A percentile compares a stretch with the other conserved stretches of the same genome.
Conservation (phyloP, 73 alveolate species). For the Blepharisma stoltei region DNA sequence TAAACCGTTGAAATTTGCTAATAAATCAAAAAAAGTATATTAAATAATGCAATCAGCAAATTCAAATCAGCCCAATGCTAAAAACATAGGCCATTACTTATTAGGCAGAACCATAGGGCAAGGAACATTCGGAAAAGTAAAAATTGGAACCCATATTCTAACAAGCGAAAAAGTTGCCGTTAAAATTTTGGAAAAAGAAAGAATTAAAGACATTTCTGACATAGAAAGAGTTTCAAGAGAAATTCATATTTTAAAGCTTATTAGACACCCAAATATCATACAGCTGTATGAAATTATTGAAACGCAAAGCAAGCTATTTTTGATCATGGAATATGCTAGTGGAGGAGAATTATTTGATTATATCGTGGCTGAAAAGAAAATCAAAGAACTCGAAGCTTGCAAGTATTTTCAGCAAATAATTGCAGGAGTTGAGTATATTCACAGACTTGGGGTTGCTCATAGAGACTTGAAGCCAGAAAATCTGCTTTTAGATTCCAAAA, state of each 20-base stretch:
- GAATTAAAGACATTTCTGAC: constrained; percentile 61
- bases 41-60: no score
- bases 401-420: constrained; percentile 54
- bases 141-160: constrained; percentile 35
- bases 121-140: constrained; percentile 54
- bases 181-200: constrained; percentile 38
- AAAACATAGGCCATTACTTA: constrained; percentile 1
- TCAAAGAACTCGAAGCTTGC: constrained; percentile 73
- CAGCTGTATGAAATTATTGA: constrained; percentile 81
- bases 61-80: no score
- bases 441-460: constrained; percentile 55
- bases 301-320: constrained; percentile 72
- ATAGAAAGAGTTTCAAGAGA: constrained; percentile 76
- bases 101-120: constrained; percentile 36
- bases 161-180: constrained; percentile 39
- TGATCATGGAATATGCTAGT: constrained; percentile 33
- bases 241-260: not conserved
- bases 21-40: no score
- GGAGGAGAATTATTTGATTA: constrained; percentile 79
- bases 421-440: constrained; percentile 38
- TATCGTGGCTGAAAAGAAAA: constrained; percentile 58
- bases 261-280: constrained; percentile 29
- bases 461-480: constrained; percentile 31
- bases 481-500: constrained; percentile 49
- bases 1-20: no score